phyloP scores from a whole-genome alignment of 495 filamentous ascomycete genomes.

The Parmelia sp. region DNA sequence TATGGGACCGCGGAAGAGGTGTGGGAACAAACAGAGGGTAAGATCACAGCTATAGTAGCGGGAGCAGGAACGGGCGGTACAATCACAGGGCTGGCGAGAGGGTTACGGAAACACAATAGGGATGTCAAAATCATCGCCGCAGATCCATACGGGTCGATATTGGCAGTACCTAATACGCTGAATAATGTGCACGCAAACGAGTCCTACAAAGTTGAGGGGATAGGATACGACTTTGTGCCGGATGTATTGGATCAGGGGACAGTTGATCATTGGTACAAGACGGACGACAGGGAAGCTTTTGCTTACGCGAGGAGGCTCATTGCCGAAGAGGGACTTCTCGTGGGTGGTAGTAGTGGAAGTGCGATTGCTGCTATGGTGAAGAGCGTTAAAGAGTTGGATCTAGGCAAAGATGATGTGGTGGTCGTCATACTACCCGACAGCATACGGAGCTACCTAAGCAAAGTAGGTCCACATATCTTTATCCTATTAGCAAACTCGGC shows the following conservation, averaged over 20 bases:
- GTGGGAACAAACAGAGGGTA: slow-evolving; percentile 82
- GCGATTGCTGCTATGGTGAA: slow-evolving; percentile 80
- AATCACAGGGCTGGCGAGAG: slow-evolving; percentile 81
- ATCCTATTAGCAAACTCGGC: background rate
- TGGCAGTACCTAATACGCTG: slow-evolving; percentile 69
- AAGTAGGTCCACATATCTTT: slow-evolving; percentile 41
- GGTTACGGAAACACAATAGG: slow-evolving; percentile 78
- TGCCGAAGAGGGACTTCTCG: slow-evolving; percentile 87
- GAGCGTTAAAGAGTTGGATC: slow-evolving; percentile 65
- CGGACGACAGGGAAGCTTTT: slow-evolving; percentile 87
- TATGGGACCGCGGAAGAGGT: slow-evolving; percentile 94
- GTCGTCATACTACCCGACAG: slow-evolving; percentile 92
- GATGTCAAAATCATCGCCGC: slow-evolving; percentile 81
- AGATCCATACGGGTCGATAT: slow-evolving; percentile 82
- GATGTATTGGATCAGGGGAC: slow-evolving; percentile 76
- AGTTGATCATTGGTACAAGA: slow-evolving; percentile 98
- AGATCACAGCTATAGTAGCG: slow-evolving; percentile 78
- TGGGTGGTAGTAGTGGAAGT: slow-evolving; percentile 90
- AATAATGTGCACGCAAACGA: slow-evolving; percentile 75
- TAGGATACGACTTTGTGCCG: slow-evolving; percentile 97
- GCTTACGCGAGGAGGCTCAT: slow-evolving; percentile 82
- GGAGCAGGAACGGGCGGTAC: slow-evolving; percentile 95
- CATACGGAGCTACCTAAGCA: slow-evolving; percentile 95
- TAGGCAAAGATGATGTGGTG: slow-evolving; percentile 71
- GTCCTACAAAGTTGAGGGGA: slow-evolving; percentile 95